Conservation (phyloP, 169 alveolate genomes). For the Eimeria sp. region DNA sequence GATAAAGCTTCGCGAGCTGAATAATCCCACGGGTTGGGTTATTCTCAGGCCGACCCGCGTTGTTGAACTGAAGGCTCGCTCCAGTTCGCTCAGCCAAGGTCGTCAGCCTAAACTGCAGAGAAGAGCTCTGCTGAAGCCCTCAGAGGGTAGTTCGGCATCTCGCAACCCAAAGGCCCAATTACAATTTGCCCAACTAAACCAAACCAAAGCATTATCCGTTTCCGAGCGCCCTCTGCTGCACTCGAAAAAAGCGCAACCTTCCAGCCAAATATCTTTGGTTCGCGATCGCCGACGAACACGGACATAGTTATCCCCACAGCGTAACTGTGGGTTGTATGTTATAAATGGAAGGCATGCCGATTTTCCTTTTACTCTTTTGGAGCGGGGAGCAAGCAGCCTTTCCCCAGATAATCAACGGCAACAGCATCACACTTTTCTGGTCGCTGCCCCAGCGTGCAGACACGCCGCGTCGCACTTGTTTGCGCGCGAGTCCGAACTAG, state of each 20-base stretch:
- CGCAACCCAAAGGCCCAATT: not conserved
- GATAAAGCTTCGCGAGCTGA: not conserved
- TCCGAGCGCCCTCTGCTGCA: not conserved
- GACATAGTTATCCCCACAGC: not conserved
- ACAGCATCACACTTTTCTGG: too few relatives aligned
- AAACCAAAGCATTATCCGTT: not conserved
- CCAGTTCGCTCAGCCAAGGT: not conserved
- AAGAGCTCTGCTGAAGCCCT: not conserved
- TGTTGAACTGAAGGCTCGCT: not conserved
- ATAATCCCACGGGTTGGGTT: not conserved
- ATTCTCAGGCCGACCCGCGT: not conserved
- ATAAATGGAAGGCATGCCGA: too few relatives aligned
- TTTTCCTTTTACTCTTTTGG: too few relatives aligned
- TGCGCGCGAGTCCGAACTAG: not conserved
- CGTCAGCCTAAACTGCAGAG: not conserved
- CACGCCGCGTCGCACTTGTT: not conserved
- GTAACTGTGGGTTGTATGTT: too few relatives aligned
- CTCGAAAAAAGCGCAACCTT: too few relatives aligned
- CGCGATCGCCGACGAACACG: not conserved
- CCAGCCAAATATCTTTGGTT: not conserved
- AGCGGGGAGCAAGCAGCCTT: too few relatives aligned
- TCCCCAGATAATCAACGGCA: too few relatives aligned
- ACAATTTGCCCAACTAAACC: not conserved
- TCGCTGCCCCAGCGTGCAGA: too few relatives aligned
- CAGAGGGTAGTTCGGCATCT: not conserved